Evolutionary conservation across 2,329 filamentous ascomycete species (phyloP).

Genomic region (Arthrobotrys sinensis): DNA sequence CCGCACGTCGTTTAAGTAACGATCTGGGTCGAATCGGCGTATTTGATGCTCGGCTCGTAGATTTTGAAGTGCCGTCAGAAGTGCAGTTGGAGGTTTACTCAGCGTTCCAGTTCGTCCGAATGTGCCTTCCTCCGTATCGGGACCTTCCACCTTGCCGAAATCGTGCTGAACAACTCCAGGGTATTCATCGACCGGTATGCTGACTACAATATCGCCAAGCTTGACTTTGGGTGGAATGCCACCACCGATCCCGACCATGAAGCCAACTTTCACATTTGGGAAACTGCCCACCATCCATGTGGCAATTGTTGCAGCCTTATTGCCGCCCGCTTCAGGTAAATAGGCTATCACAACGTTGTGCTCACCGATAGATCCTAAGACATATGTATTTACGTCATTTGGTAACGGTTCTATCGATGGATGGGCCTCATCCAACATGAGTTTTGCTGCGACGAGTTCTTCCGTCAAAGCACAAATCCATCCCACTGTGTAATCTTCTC

Average conservation of each 20-base stretch:
- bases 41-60: neutral
- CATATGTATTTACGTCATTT: conserved; percentile 12
- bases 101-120: neutral
- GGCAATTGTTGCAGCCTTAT: conserved; percentile 1
- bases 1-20: neutral
- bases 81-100: conserved; percentile 7
- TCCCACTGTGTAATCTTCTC: conserved; percentile 25
- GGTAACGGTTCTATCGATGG: neutral
- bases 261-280: neutral
- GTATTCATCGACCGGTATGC: neutral
- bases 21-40: neutral
- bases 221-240: conserved; percentile 28
- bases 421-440: conserved; percentile 27
- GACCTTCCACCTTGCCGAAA: conserved; percentile 8
- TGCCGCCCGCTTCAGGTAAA: conserved; percentile 6
- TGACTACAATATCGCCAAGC: conserved; percentile 31
- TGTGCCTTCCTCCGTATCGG: neutral
- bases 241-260: conserved; percentile 38
- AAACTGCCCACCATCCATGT: conserved; percentile 21
- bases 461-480: conserved; percentile 29
- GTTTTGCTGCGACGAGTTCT: conserved; percentile 4
- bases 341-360: conserved; percentile 33
- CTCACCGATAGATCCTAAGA: conserved; percentile 13
- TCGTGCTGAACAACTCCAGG: conserved; percentile 47
- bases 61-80: neutral